Conservation (phyloP, 2,329 filamentous ascomycete genomes). For the Lachnellula suecica region DNA sequence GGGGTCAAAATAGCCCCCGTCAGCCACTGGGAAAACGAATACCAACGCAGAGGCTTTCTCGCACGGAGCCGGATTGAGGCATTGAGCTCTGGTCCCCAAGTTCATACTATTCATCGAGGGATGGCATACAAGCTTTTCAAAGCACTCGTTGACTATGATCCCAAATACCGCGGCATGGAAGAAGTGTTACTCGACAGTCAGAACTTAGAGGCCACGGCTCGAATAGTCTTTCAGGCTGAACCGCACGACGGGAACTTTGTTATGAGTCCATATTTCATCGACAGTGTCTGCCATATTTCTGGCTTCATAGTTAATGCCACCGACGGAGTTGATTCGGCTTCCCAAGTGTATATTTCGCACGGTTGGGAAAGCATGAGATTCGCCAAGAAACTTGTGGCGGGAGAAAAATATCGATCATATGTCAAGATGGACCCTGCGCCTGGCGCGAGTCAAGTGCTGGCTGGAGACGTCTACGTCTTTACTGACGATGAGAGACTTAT, state of each 20-base stretch:
- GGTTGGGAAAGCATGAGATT: conserved; percentile 54
- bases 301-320: conserved; percentile 60
- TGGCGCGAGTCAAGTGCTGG: conserved; percentile 29
- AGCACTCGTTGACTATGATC: conserved; percentile 28
- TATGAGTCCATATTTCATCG: conserved; percentile 52
- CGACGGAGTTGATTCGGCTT: conserved; percentile 36
- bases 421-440: conserved; percentile 43
- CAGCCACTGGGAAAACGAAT: no score
- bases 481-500: conserved; percentile 35
- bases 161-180: conserved; percentile 27
- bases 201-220: conserved; percentile 25
- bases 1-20: no score
- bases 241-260: no score
- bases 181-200: conserved; percentile 27
- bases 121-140: conserved; percentile 31
- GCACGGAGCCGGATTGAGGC: conserved; percentile 31
- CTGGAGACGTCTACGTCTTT: conserved; percentile 38
- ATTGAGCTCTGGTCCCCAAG: conserved; percentile 64
- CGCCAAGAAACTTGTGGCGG: conserved; percentile 40
- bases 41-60: neutral
- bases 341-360: conserved; percentile 56
- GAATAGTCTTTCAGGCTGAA: conserved; percentile 32
- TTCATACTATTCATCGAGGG: conserved; percentile 52
- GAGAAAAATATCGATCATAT: conserved; percentile 38
- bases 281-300: conserved; percentile 55